Evolutionary conservation across 2,329 filamentous ascomycete species (phyloP), one percentile per base, ranked within the genome.

Genomic region (Sphaerulina populicola): DNA sequence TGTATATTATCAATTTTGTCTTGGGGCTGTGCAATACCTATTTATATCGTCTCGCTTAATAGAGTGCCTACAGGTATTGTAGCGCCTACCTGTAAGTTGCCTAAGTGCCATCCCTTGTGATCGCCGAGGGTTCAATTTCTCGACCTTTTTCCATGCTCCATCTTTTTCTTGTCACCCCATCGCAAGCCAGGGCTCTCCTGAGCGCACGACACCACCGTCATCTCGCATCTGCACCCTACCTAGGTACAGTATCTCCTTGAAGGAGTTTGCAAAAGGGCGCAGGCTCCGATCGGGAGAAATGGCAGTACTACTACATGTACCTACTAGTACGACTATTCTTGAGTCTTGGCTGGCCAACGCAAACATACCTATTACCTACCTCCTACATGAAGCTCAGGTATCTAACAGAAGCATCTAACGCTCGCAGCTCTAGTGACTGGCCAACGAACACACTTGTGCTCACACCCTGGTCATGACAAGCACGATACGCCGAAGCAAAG

Each of bases 401-500:
- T 18, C 18, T 18, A 18, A 15, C 33, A 33, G 27, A 42, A 36
- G 47, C 14, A 15, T 44, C 47, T 31, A 49, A 39, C n/a, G 47
- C 35, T 37, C 37, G n/a, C n/a, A n/a, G n/a, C n/a, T n/a, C 18
- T 44, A 49, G 43, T 40, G 47, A 49, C 27, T 47, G 14, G 37
- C 27, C 11, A 39, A 41, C 29, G 14, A 45, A 21, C n/a, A 29
- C 45, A 36, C 11, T 39, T 49, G 42, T 43, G 42, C 46, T 43
- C 37, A 30, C 38, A 23, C 41, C 35, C 46, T 38, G 43, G 21
- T 39, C 29, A 47, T 39, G 30, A 35, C 31, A 35, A 45, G 18
- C 29, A 18, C 29, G 39, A 23, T n/a, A 27, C 21, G 39, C 18
- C 40, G 18, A 18, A 29, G 37, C 40, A 44, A 44, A 43, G 36